These are phyloP conservation scores for Yamadazyma nakazawae DNA, from an alignment of 805 yeast species.

Conservation along the genomic window DNA sequence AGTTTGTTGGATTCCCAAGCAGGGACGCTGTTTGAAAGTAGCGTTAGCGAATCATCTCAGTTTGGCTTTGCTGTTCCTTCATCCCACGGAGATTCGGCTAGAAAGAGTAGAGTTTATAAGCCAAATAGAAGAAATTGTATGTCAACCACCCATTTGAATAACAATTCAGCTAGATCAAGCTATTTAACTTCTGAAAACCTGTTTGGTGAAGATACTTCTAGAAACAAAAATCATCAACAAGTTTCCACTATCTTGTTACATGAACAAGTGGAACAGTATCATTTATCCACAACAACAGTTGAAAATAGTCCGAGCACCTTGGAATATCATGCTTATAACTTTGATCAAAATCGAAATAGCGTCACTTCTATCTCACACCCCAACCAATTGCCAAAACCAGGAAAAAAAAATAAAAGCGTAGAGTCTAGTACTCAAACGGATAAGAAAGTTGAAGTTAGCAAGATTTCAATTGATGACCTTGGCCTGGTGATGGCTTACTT, in stretches of 20 bases:
- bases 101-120: neutral
- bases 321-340: neutral
- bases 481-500: neutral
- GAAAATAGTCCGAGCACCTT: too few species aligned
- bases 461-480: neutral
- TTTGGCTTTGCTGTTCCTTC: neutral
- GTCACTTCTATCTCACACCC: neutral
- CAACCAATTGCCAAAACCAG: neutral
- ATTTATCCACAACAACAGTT: too few species aligned
- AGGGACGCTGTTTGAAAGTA: neutral
- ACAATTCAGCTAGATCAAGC: neutral
- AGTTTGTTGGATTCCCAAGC: neutral
- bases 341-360: neutral
- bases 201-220: neutral
- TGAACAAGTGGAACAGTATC: neutral
- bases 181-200: slow-evolving; percentile 2
- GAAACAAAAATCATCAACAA: too few species aligned
- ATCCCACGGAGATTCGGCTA: too few species aligned
- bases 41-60: neutral
- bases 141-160: neutral
- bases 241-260: too few species aligned
- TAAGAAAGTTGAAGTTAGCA: neutral
- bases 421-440: neutral
- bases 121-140: neutral
- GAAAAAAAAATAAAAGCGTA: too few species aligned